Evolutionary conservation across 352 stramenopile species (phyloP).

Genomic region (Lagenidium giganteum): DNA sequence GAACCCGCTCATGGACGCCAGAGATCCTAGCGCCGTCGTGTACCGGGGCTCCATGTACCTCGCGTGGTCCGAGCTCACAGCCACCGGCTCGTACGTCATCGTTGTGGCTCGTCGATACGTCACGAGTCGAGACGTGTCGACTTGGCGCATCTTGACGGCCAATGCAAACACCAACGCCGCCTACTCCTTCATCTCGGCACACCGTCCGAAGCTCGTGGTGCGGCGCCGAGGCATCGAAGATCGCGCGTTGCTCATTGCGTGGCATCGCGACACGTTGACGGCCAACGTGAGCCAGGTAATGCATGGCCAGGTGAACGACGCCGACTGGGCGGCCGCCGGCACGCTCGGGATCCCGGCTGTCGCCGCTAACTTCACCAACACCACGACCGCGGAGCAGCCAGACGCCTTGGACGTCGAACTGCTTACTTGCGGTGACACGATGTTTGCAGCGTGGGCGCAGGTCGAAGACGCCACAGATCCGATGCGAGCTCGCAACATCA

Average conservation of each 20-base stretch:
- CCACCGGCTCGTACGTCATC: constrained; percentile 33
- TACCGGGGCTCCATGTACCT: constrained; percentile 60
- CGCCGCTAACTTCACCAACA: constrained; percentile 2
- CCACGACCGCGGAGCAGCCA: constrained; percentile 12
- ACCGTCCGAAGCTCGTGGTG: constrained; percentile 36
- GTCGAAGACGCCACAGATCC: constrained; percentile 21
- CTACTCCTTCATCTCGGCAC: constrained; percentile 36
- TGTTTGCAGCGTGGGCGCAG: constrained; percentile 41
- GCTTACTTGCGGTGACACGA: constrained; percentile 27
- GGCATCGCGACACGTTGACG: constrained; percentile 38
- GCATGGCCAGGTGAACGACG: constrained; percentile 34
- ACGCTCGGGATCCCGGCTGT: neutral
- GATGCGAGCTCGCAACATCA: constrained; percentile 1
- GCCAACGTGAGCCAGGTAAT: constrained; percentile 43
- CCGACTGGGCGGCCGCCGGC: constrained; percentile 30
- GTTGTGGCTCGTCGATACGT: constrained; percentile 42
- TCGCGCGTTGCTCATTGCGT: constrained; percentile 36
- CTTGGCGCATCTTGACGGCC: constrained; percentile 42
- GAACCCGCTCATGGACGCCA: constrained; percentile 36
- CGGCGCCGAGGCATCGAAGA: constrained; percentile 49
- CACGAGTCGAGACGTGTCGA: constrained; percentile 44
- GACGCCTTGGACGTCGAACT: constrained; percentile 16
- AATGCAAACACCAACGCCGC: constrained; percentile 17
- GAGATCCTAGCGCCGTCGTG: constrained; percentile 28
- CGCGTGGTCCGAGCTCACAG: constrained; percentile 44